These are phyloP conservation scores for Adenanthera pavonina DNA, from an alignment of 306 rosid species.

Conservation along the genomic window DNA sequence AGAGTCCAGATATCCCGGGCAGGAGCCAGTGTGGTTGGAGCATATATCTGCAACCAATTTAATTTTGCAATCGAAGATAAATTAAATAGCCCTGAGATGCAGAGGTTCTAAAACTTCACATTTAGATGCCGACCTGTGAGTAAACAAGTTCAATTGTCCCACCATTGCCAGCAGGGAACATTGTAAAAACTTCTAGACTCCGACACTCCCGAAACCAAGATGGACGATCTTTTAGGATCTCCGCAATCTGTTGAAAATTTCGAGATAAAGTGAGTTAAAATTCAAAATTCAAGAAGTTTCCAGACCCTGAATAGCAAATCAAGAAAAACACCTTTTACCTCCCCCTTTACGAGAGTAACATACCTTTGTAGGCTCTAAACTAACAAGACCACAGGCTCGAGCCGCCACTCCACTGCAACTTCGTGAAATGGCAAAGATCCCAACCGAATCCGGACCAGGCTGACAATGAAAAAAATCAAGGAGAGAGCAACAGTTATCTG, in stretches of 20 bases:
- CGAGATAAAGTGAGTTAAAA: constrained; percentile 6
- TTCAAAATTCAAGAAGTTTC: constrained; percentile 25
- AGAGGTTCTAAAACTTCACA: neutral
- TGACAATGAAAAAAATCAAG: constrained; percentile 27
- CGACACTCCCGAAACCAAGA: constrained; percentile 99
- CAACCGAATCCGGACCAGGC: constrained; percentile 99
- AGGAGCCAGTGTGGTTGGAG: constrained; percentile 96
- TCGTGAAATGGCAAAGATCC: constrained; percentile 99
- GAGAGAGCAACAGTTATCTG: constrained; percentile 6
- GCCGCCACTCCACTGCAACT: constrained; percentile 99
- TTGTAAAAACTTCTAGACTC: constrained; percentile 92
- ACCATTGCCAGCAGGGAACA: constrained; percentile 93
- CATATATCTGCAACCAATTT: constrained; percentile 65
- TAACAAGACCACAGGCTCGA: constrained; percentile 98
- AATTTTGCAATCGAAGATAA: constrained; percentile 1
- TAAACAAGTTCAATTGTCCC: constrained; percentile 93
- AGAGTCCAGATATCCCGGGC: constrained; percentile 99
- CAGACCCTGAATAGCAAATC: constrained; percentile 3
- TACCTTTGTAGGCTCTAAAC: constrained; percentile 94
- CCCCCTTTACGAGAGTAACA: neutral
- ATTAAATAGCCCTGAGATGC: neutral
- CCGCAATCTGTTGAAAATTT: constrained; percentile 71
- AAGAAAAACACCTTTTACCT: constrained; percentile 24
- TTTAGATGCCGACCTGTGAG: constrained; percentile 69
- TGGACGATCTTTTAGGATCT: constrained; percentile 98